Percentiles rank a stretch among this genome's conserved stretches.
phyloP scores from a whole-genome alignment of 768 basidiomycete genomes.

The Podaxis sp. region DNA sequence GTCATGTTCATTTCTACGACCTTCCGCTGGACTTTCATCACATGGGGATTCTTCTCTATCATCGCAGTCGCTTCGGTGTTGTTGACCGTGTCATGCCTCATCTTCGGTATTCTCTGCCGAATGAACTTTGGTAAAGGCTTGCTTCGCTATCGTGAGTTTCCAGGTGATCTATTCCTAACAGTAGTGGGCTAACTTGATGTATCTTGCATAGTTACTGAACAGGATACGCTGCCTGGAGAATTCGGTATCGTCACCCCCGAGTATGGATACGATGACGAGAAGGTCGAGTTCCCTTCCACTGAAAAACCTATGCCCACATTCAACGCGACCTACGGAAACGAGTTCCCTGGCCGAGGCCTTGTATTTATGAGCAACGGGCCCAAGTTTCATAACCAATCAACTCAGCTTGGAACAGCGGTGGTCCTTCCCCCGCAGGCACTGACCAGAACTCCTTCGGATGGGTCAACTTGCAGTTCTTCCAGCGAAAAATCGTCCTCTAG shows the following conservation, averaged over 20 bases:
- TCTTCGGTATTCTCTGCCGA: conserved; percentile 65
- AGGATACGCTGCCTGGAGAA: conserved; percentile 43
- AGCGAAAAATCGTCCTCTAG: conserved; percentile 41
- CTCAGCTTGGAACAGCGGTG: conserved; percentile 21
- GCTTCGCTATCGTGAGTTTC: conserved; percentile 56
- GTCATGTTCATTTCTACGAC: conserved; percentile 70
- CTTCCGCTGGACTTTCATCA: conserved; percentile 74
- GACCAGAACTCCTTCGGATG: conserved; percentile 32
- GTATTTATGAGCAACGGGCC: conserved; percentile 35
- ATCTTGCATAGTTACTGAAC: conserved; percentile 45
- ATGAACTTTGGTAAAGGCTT: conserved; percentile 80
- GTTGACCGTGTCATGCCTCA: conserved; percentile 51
- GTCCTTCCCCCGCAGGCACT: conserved; percentile 32
- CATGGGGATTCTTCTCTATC: conserved; percentile 73
- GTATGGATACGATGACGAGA: conserved; percentile 49
- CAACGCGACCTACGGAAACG: conserved; percentile 39
- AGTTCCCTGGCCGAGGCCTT: conserved; percentile 18
- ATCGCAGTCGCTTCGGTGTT: conserved; percentile 58
- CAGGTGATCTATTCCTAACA: neutral
- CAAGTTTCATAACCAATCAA: conserved; percentile 43
- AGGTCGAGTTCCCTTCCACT: conserved; percentile 60
- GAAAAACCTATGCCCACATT: conserved; percentile 55
- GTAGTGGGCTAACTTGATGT: conserved; percentile 10
- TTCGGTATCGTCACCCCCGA: conserved; percentile 16
- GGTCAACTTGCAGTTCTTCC: conserved; percentile 27